Percentiles rank a stretch among this genome's conserved stretches.
phyloP scores from a whole-genome alignment of 305 asterid species.

The Fraxinus paxiana region DNA sequence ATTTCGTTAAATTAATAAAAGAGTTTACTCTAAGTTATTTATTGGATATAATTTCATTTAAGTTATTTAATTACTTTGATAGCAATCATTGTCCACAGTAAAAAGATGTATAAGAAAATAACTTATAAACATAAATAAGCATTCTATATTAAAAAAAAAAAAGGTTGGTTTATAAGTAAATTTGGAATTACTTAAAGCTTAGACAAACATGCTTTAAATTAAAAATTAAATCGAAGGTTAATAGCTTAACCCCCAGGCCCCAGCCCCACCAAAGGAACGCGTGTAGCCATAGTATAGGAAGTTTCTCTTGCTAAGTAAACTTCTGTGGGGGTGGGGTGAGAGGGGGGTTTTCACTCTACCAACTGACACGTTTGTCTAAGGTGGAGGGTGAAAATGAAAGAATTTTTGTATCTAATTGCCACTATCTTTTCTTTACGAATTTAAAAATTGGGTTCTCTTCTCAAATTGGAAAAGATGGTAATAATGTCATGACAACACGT shows the following conservation, averaged over 20 bases:
- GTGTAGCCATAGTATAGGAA: neutral
- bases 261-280: neutral
- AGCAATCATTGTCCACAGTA: neutral
- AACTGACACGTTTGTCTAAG: neutral
- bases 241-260: neutral
- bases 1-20: too few species aligned
- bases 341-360: neutral
- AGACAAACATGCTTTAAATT: neutral
- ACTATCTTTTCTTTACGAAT: neutral
- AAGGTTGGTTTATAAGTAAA: neutral
- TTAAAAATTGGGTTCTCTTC: neutral
- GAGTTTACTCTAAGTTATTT: neutral
- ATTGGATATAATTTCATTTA: neutral
- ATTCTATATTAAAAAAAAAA: neutral
- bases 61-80: neutral
- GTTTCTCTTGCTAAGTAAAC: conserved; percentile 6
- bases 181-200: neutral
- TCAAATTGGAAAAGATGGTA: neutral
- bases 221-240: neutral
- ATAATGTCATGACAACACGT: too few species aligned
- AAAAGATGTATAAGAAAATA: neutral
- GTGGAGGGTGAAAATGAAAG: conserved; percentile 12
- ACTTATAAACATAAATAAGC: neutral
- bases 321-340: neutral
- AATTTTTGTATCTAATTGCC: neutral